Evolutionary conservation across 345 rosid genomes (phyloP), one percentile per base, ranked within the genome.

Genomic region (Gossypium herbaceum): DNA sequence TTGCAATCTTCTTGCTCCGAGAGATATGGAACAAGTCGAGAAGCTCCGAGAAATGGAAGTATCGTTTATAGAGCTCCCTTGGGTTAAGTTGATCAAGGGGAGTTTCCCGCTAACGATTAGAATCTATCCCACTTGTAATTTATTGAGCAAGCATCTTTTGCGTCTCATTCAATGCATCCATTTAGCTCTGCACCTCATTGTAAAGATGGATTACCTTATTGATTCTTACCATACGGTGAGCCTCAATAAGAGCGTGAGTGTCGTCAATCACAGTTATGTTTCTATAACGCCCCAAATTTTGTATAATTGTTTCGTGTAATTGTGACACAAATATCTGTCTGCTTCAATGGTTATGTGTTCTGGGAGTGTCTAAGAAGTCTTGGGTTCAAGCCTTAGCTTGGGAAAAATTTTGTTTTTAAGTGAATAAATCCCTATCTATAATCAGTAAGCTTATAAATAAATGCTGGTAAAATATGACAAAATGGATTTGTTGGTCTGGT

Each of bases 171-270:
- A 58, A 79, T 0, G 50, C 73, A 1, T 78, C 85, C 15, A 85
- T 17, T 22, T 68, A 34, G 9, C 13, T n/a, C 6, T 13, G 1
- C 2, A 76, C 27, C 3, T 79, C 77, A 27, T 72, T 72, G 10
- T 68, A 27, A 1, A 64, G 57, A 57, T 45, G 57, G 57, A 41
- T 78, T 25, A 75, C 34, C 69, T 81, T 62, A 20, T 78, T 10
- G 15, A 79, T 78, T 69, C 39, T 75, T 24, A 12, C 27, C 39
- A 50, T 72, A 10, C 77, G 54, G 50, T 74, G 81, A 59, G 84
- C 87, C 81, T 82, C 87, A 0, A 83, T 75, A 1, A 83, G 77
- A 7, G 82, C 68, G 11, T 17, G 55, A 0, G 81, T 64, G 7
- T 39, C 29, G 10, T 68, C 74, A 16, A 27, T 25, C 2, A 64